Evolutionary conservation across 805 yeast species (phyloP).

Genomic region (Wickerhamomyces bovis): DNA sequence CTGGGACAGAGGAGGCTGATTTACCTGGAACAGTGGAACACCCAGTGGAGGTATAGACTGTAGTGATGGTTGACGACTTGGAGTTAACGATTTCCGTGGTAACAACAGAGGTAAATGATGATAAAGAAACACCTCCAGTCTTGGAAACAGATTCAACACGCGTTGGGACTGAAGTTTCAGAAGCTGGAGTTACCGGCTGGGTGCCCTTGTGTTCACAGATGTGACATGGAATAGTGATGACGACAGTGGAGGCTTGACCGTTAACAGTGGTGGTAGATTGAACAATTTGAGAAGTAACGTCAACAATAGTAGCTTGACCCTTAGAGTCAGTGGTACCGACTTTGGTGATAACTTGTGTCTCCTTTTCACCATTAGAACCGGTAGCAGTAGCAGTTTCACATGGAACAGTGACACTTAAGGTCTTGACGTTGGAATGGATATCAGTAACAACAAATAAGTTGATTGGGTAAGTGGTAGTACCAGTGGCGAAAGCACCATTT

Average conservation of each 20-base stretch:
- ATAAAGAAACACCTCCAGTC: neutral
- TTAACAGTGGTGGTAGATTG: conserved; percentile 3
- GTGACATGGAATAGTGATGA: conserved; percentile 4
- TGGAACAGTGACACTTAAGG: conserved; percentile 4
- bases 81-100: neutral
- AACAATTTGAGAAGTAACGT: conserved; percentile 1
- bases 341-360: conserved; percentile 1
- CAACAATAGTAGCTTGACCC: neutral
- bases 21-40: neutral
- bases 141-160: neutral
- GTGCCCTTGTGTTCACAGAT: neutral
- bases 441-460: neutral
- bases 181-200: neutral
- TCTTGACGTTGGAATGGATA: neutral
- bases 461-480: conserved; percentile 3
- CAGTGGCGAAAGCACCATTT: conserved; percentile 7
- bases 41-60: neutral
- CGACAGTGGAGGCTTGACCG: neutral
- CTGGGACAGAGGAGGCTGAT: conserved; percentile 6
- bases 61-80: neutral
- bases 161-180: neutral
- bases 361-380: neutral
- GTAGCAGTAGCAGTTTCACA: conserved; percentile 1
- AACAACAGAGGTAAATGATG: neutral
- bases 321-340: conserved; percentile 2